phyloP scores from a whole-genome alignment of 2,329 filamentous ascomycete genomes.

The Leptographium procerum region DNA sequence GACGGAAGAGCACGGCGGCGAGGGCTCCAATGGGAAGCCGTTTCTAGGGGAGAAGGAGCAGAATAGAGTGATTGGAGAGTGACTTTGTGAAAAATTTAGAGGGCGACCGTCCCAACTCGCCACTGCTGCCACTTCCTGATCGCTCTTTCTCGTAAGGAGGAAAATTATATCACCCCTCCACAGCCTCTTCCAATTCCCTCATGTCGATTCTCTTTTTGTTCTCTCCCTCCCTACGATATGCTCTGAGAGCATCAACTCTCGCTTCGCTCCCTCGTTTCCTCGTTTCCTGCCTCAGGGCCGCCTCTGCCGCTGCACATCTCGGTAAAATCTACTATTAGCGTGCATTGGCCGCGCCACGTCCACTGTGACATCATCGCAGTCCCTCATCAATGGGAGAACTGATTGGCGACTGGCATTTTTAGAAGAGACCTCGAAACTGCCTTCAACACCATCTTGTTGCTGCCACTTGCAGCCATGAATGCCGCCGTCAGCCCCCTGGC shows the following conservation, averaged over 20 bases:
- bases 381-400: neutral
- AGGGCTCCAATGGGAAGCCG: neutral
- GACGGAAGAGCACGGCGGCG: neutral
- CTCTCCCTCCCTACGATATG: neutral
- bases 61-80: neutral
- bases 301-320: neutral
- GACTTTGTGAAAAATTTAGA: neutral
- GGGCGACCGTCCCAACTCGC: neutral
- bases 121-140: neutral
- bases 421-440: neutral
- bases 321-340: neutral
- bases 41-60: neutral
- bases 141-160: neutral
- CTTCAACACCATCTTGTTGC: neutral
- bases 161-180: conserved; percentile 1
- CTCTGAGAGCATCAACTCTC: neutral
- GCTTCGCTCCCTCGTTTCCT: neutral
- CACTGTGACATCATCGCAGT: conserved; percentile 1
- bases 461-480: neutral
- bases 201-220: neutral
- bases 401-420: neutral
- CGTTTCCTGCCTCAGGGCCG: neutral
- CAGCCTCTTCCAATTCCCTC: neutral
- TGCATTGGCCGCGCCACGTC: neutral
- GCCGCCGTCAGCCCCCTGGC: neutral